Base-by-base conservation (phyloP, 2,329 filamentous ascomycete species). In the Colletotrichum sp. region DNA sequence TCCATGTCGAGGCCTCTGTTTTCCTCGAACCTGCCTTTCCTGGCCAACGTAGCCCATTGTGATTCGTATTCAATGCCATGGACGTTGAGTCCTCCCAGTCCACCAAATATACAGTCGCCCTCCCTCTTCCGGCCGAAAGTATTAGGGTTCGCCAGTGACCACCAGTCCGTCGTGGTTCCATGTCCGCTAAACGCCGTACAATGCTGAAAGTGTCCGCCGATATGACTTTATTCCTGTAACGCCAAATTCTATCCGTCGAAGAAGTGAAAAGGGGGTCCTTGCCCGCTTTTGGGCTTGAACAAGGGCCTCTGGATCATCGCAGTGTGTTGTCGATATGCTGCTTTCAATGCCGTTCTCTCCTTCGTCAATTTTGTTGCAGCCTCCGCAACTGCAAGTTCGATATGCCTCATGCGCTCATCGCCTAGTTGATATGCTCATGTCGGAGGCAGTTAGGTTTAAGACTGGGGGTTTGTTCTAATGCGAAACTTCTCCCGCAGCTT, bases 401-500 rank as follows among this genome's bases (percentile, higher is more conserved):
- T n/a, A 6, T 49, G 10, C 44, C 44, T 21, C n/a, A 21, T 21
- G 9, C 18, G 10, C 59, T 44, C 57, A 21, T 62, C 32, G 26
- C 59, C 55, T 49, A 36, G 30, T 74, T 64, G 39, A 39, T 59
- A 36, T 71, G 28, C 26, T 70, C 26, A 9, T 18, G 9, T 62
- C 28, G 21, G 18, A 15, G 6, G 36, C 18, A 44, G 13, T 15
- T 7, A 34, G 16, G 21, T 21, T 66, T 21, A 75, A 26, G 71
- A 63, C 77, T 89, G 87, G 16, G 88, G 83, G 39, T 87, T 85
- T 15, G 89, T 90, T 55, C 87, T 86, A 72, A 91, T 87, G 59
- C 87, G 87, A 79, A 92, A 91, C 78, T 86, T 88, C 63, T 90
- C 90, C 63, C 88, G 86, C 59, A 92, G 82, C 68, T 88, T 88